Percentiles rank a stretch among this genome's conserved stretches.
Evolutionary conservation across 129 eudicot genomes (phyloP).

Genomic region (Calendula officinalis): DNA sequence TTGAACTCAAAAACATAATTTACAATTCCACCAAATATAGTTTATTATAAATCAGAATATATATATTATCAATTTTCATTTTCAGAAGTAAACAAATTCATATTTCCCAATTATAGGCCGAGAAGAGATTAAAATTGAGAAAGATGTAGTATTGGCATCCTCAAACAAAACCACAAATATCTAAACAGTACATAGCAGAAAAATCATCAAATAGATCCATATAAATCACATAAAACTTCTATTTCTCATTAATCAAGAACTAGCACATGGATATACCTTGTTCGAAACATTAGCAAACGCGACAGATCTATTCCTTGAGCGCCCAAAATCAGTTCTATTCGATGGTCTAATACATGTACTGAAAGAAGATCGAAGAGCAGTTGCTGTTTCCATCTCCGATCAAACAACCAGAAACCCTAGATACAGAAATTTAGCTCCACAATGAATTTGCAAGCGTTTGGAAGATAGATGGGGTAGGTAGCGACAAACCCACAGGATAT

Average conservation of each 20-base stretch:
- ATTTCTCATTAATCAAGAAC: neutral
- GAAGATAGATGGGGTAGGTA: constrained; percentile 16
- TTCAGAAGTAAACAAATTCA: neutral
- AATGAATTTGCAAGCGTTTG: neutral
- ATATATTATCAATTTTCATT: constrained; percentile 14
- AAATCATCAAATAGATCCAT: neutral
- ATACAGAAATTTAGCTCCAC: constrained; percentile 10
- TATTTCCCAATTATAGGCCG: neutral
- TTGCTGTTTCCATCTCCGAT: constrained; percentile 60
- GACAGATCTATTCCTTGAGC: constrained; percentile 31
- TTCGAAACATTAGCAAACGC: constrained; percentile 27
- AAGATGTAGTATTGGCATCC: neutral
- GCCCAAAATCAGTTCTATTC: constrained; percentile 19
- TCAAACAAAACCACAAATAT: neutral
- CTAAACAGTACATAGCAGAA: neutral
- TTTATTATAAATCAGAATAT: constrained; percentile 4
- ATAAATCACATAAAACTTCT: neutral
- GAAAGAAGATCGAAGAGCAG: constrained; percentile 57
- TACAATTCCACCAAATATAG: neutral
- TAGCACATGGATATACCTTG: constrained; percentile 32
- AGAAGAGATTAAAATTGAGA: neutral
- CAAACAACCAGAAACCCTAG: constrained; percentile 17
- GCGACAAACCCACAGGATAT: constrained; percentile 21
- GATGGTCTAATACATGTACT: constrained; percentile 31
- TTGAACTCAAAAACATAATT: constrained; percentile 20